Conservation (phyloP, 306 rosid genomes). For the Lathyrus sativus region DNA sequence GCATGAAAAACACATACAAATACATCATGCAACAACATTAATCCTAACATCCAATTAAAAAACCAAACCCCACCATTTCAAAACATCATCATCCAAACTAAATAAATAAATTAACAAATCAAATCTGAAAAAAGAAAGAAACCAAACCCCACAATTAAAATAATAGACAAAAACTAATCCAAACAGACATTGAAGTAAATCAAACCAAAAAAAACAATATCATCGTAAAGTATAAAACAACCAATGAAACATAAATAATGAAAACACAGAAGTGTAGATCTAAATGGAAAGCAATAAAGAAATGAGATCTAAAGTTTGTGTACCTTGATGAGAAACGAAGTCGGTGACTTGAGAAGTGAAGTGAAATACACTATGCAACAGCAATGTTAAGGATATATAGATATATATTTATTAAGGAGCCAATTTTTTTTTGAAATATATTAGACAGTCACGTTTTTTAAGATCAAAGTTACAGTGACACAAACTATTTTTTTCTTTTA, state of each 20-base stretch:
- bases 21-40: neutral
- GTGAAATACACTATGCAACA: neutral
- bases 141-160: conserved; percentile 19
- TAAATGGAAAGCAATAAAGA: conserved; percentile 9
- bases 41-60: neutral
- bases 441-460: neutral
- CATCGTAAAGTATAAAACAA: neutral
- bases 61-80: conserved; percentile 5
- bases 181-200: conserved; percentile 8
- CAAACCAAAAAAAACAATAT: neutral
- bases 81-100: conserved; percentile 24
- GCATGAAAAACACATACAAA: conserved; percentile 12
- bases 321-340: conserved; percentile 39
- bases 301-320: conserved; percentile 33
- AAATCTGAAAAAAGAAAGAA: neutral
- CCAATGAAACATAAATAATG: conserved; percentile 13
- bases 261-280: conserved; percentile 25
- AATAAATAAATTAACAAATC: neutral
- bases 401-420: conserved; percentile 19
- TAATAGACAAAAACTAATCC: neutral
- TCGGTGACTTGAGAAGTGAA: conserved; percentile 35
- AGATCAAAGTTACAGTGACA: neutral
- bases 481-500: no score
- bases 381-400: neutral
- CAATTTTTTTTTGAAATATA: conserved; percentile 23